Evolutionary conservation across 2,329 filamentous ascomycete genomes (phyloP), one percentile per base, ranked within the genome.

Genomic region (Pseudocercospora ulei): DNA sequence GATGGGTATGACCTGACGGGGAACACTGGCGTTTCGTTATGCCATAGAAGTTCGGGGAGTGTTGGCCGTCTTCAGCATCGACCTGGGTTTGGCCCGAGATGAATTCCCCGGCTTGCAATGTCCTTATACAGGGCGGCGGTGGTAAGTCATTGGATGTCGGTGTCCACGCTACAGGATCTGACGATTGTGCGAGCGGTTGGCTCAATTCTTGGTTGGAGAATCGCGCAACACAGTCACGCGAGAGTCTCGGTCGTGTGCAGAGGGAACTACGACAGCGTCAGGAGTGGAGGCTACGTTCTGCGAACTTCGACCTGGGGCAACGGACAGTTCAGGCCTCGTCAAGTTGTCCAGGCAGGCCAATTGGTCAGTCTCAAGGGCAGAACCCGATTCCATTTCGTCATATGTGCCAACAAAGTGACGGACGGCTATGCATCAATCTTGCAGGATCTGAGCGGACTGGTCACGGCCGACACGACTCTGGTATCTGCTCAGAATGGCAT

Each of bases 401-500:
- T 54, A 17, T 46, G 46, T 14, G 46, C 50, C 16, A 54, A 49
- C 40, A 54, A 54, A 25, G 38, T 53, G 33, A 52, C 36, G 2
- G 38, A 36, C 4, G 38, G 43, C 13, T 39, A 43, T 9, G 22
- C 38, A 7, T 41, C 43, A 5, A 41, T 43, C 12, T 20, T 52
- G 13, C 14, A 39, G 3, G 46, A 50, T 8, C 39, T 53, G 3
- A 35, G 30, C 7, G 33, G 28, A 2, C 33, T 44, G 3, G 46
- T 53, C 3, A 23, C 35, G 5, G 26, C 37, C 5, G 37, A 41
- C 4, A 54, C 51, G 1, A 41, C 47, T 1, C 27, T 54, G 4
- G 44, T 54, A 2, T 40, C 48, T 8, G 51, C 49, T 1, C 51
- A 54, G 25, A 54, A 54, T 33, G 51, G 51, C 2, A 47, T 54